phyloP scores from a whole-genome alignment of 345 rosid genomes.

The Populus simonii region DNA sequence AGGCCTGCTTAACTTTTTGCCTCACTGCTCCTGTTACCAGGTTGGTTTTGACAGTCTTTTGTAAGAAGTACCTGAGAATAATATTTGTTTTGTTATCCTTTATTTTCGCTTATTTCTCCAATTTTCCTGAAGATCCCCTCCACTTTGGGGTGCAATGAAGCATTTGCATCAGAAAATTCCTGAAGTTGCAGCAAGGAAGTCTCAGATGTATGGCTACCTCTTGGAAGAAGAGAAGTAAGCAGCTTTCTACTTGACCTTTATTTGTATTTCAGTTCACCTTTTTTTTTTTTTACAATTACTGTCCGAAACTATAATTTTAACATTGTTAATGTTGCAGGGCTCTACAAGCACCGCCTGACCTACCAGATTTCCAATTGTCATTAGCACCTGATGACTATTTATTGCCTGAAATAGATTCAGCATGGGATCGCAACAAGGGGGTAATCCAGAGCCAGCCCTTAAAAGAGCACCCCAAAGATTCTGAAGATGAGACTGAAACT shows the following conservation, averaged over 20 bases:
- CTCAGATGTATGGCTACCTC: conserved; percentile 78
- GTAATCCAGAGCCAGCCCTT: conserved; percentile 51
- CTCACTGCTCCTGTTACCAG: conserved; percentile 75
- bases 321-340: conserved; percentile 43
- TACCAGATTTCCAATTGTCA: conserved; percentile 84
- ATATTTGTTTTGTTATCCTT: not conserved
- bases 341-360: conserved; percentile 70
- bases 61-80: not conserved
- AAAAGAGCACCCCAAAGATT: conserved; percentile 60
- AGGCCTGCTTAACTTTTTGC: conserved; percentile 76
- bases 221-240: conserved; percentile 90
- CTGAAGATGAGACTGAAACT: conserved; percentile 41
- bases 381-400: conserved; percentile 68
- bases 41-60: conserved; percentile 32
- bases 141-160: conserved; percentile 85
- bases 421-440: conserved; percentile 53
- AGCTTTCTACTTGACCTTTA: not conserved
- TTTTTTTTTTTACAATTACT: not conserved
- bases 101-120: not conserved
- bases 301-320: not conserved
- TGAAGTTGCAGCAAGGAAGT: conserved; percentile 77
- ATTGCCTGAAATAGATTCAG: conserved; percentile 58
- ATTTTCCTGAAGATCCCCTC: conserved; percentile 58
- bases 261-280: not conserved
- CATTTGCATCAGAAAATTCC: conserved; percentile 82